Evolutionary conservation across 2,329 filamentous ascomycete species (phyloP).

Genomic region (Emydomyces testavorans): DNA sequence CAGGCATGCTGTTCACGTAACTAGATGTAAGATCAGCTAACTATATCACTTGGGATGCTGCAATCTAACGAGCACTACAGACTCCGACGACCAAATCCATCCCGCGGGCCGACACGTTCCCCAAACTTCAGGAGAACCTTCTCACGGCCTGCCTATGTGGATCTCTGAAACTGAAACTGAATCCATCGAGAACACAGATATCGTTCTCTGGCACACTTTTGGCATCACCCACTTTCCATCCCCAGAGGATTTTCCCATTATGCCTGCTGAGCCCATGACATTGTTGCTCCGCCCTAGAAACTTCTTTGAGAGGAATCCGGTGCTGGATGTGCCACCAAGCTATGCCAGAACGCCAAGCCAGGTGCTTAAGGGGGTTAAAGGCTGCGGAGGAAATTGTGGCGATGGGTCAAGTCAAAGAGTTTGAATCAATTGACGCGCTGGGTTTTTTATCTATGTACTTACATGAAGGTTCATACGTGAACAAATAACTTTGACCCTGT

Average conservation of each 20-base stretch:
- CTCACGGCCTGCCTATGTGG: conserved; percentile 62
- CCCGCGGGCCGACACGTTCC: conserved; percentile 79
- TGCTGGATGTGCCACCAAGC: conserved; percentile 67
- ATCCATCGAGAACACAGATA: conserved; percentile 67
- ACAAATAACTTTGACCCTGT: not conserved
- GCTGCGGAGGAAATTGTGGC: conserved; percentile 24
- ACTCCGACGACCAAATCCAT: conserved; percentile 69
- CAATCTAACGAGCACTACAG: conserved; percentile 32
- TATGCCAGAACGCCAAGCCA: conserved; percentile 63
- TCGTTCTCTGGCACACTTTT: conserved; percentile 91
- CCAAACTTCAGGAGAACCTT: conserved; percentile 71
- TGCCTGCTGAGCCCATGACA: conserved; percentile 79
- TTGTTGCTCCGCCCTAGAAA: conserved; percentile 66
- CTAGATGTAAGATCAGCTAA: conserved; percentile 55
- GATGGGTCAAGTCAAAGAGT: conserved; percentile 32
- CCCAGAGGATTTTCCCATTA: conserved; percentile 84
- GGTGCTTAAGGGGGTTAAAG: conserved; percentile 36
- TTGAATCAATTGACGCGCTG: conserved; percentile 20
- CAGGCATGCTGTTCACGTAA: conserved; percentile 76
- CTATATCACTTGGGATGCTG: conserved; percentile 5
- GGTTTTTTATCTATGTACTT: not conserved
- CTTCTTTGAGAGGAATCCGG: conserved; percentile 72
- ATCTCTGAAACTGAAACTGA: conserved; percentile 53
- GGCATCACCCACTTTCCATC: conserved; percentile 80
- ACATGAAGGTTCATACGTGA: not conserved